phyloP scores from a whole-genome alignment of 257 asterid genomes.

The Solanum arcanum region DNA sequence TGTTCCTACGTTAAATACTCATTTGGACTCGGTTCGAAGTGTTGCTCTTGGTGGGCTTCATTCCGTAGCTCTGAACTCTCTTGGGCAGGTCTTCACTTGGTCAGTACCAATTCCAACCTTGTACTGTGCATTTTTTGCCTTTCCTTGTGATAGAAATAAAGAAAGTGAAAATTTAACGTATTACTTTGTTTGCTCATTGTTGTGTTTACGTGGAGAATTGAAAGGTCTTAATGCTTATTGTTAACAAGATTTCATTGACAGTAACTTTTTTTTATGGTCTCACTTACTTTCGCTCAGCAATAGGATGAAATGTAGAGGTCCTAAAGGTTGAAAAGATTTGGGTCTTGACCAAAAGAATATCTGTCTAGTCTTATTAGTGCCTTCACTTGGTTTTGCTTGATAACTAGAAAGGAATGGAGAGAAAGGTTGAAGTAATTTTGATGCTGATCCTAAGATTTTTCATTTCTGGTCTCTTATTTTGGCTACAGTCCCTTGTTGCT shows the following conservation, averaged over 20 bases:
- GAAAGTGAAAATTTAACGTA: neutral
- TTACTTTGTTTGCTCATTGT: neutral
- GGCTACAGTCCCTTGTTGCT: neutral
- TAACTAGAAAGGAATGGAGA: neutral
- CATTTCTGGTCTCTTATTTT: neutral
- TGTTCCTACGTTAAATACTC: constrained; percentile 52
- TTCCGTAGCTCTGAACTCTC: constrained; percentile 66
- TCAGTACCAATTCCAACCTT: constrained; percentile 25
- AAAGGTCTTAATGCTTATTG: neutral
- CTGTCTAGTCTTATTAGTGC: neutral
- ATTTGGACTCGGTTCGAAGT: constrained; percentile 30
- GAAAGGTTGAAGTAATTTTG: neutral
- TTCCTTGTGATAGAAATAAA: neutral
- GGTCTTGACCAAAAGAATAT: neutral
- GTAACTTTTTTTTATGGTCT: neutral
- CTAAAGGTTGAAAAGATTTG: neutral
- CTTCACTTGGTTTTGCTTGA: neutral
- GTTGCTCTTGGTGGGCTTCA: constrained; percentile 91
- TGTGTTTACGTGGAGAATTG: neutral
- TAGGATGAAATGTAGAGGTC: neutral
- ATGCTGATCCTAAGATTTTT: neutral
- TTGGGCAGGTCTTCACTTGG: constrained; percentile 84
- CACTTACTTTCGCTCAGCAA: neutral
- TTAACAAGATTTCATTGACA: neutral
- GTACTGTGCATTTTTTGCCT: neutral